Percentiles rank a stretch among this genome's conserved stretches.
Evolutionary conservation across 257 asterid genomes (phyloP).

Genomic region (Thymus mandschuricus): DNA sequence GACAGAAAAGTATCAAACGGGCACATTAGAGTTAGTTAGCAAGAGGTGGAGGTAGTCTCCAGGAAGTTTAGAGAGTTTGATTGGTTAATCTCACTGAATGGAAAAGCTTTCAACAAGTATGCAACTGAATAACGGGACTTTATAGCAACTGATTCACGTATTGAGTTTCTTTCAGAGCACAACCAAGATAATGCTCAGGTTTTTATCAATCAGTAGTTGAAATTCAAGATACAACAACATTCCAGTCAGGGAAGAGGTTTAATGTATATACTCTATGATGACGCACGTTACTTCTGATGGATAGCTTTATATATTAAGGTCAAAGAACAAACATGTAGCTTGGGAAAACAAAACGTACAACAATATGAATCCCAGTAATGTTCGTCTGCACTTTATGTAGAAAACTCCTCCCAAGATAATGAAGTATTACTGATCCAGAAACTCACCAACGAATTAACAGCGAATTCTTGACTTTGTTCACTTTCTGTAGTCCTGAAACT

Average conservation of each 20-base stretch:
- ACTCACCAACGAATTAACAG: slow-evolving; percentile 69
- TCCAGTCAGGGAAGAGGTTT: slow-evolving; percentile 1
- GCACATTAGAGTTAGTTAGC: neutral
- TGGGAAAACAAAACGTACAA: neutral
- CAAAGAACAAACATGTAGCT: neutral
- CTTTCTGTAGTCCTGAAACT: slow-evolving; percentile 44
- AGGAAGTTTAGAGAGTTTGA: neutral
- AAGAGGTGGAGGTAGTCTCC: neutral
- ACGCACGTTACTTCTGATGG: neutral
- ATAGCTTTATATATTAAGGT: neutral
- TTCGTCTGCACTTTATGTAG: slow-evolving; percentile 9
- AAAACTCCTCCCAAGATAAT: neutral
- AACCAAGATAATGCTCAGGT: neutral
- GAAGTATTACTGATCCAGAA: slow-evolving; percentile 28
- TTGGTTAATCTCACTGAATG: too few relatives aligned
- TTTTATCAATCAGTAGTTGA: neutral
- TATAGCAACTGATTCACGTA: neutral
- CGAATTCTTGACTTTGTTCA: slow-evolving; percentile 33
- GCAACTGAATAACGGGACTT: too few relatives aligned
- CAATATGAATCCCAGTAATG: neutral
- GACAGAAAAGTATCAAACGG: neutral
- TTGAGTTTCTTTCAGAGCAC: neutral
- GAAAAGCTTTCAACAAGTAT: too few relatives aligned
- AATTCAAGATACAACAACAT: neutral
- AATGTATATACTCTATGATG: neutral